phyloP scores from a whole-genome alignment of 805 yeast species.

The Blastobotrys muscicola region DNA sequence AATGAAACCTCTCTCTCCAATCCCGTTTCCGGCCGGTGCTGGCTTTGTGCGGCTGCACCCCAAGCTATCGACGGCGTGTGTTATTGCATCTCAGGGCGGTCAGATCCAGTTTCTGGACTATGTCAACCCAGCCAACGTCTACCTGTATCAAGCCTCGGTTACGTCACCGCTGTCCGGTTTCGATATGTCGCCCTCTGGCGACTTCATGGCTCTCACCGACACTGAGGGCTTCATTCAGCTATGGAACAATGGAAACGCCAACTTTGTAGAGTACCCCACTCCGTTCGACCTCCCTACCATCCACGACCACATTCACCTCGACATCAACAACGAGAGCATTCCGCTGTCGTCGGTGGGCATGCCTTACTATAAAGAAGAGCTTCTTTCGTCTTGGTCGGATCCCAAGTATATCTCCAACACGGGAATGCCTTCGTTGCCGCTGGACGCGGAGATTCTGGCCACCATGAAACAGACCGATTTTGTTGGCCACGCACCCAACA shows the following conservation, averaged over 20 bases:
- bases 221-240: slow-evolving; percentile 50
- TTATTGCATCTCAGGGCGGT: slow-evolving; percentile 68
- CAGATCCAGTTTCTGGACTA: slow-evolving; percentile 81
- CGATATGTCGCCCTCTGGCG: slow-evolving; percentile 64
- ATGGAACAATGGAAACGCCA: slow-evolving; percentile 48
- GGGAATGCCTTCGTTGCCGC: slow-evolving; percentile 49
- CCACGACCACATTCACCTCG: slow-evolving; percentile 5
- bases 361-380: slow-evolving; percentile 72
- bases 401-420: slow-evolving; percentile 37
- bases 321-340: slow-evolving; percentile 33
- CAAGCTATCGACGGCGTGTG: slow-evolving; percentile 63
- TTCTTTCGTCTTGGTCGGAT: slow-evolving; percentile 74
- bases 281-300: slow-evolving; percentile 27
- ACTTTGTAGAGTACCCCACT: slow-evolving; percentile 49
- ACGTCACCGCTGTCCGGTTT: slow-evolving; percentile 37
- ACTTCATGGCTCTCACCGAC: slow-evolving; percentile 63
- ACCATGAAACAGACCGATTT: slow-evolving; percentile 31
- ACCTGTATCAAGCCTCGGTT: slow-evolving; percentile 58
- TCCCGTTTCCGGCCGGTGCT: slow-evolving; percentile 87
- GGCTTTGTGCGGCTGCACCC: slow-evolving; percentile 80
- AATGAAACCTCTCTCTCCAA: slow-evolving; percentile 63
- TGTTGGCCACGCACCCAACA: slow-evolving; percentile 42
- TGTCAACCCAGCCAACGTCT: slow-evolving; percentile 61
- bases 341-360: slow-evolving; percentile 72
- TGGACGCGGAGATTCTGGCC: slow-evolving; percentile 40